Conservation (phyloP, 1,284 basidiomycete species). For the Ceratobasidium sp. region DNA sequence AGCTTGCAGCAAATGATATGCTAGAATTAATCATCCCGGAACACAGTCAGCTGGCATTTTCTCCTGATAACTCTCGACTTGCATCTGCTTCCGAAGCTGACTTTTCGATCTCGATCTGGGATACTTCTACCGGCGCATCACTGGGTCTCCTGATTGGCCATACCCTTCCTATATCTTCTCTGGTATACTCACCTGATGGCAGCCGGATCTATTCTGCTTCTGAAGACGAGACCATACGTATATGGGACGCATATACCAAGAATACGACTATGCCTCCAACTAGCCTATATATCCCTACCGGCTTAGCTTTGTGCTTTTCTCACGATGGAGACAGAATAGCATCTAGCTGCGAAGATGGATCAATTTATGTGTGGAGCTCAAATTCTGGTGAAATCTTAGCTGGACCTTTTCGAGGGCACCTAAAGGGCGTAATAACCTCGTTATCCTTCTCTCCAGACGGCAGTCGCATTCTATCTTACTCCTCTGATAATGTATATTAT, state of each 20-base stretch:
- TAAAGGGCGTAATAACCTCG: not conserved
- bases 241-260: not conserved
- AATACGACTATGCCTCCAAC: too few species aligned
- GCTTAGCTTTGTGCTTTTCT: not conserved
- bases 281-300: not conserved
- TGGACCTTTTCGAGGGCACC: not conserved
- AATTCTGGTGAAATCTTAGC: not conserved
- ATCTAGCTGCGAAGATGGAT: too few species aligned
- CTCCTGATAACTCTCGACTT: too few species aligned
- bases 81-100: too few species aligned
- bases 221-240: not conserved
- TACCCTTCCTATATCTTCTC: not conserved
- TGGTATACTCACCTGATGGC: constrained; percentile 14
- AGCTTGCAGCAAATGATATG: not conserved
- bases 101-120: constrained; percentile 14
- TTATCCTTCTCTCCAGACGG: constrained; percentile 35
- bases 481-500: constrained; percentile 20
- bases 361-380: not conserved
- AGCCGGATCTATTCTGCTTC: not conserved
- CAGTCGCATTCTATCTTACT: constrained; percentile 8
- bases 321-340: constrained; percentile 1
- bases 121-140: not conserved
- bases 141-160: not conserved
- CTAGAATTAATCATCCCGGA: too few species aligned
- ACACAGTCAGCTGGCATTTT: too few species aligned